phyloP scores from a whole-genome alignment of 148 eudicot species.

The Vaccinium corymbosum region DNA sequence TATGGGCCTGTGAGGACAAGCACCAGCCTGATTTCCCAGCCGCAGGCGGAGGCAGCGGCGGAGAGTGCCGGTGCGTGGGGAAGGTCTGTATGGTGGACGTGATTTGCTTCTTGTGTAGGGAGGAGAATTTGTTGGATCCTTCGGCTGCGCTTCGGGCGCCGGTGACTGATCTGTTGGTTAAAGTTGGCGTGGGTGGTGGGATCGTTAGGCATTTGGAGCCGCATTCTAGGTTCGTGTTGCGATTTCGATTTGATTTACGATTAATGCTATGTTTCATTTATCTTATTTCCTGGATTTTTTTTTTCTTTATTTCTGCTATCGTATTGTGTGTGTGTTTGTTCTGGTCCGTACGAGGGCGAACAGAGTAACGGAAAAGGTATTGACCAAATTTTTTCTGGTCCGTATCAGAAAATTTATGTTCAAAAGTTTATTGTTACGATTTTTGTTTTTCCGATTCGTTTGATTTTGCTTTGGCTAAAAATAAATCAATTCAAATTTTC shows the following conservation, averaged over 20 bases:
- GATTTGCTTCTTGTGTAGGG: conserved; percentile 53
- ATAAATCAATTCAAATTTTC: too few species aligned
- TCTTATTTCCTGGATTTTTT: too few species aligned
- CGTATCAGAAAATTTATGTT: too few species aligned
- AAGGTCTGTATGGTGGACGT: conserved; percentile 62
- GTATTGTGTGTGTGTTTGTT: not conserved
- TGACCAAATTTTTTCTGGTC: too few species aligned
- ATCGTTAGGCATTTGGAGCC: conserved; percentile 62
- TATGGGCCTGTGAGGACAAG: conserved; percentile 38
- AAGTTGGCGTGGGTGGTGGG: conserved; percentile 14
- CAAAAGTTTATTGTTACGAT: too few species aligned
- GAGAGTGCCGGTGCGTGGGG: conserved; percentile 47
- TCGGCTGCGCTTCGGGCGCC: conserved; percentile 43
- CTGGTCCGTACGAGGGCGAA: too few species aligned
- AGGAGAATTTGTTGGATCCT: conserved; percentile 44
- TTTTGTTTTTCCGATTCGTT: too few species aligned
- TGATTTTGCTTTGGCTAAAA: too few species aligned
- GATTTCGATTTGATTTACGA: not conserved
- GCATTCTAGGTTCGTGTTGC: conserved; percentile 53
- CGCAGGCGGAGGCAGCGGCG: not conserved
- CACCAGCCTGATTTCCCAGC: not conserved
- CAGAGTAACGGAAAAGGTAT: too few species aligned
- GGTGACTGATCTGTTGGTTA: conserved; percentile 40
- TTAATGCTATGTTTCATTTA: not conserved
- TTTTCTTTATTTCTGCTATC: too few species aligned